phyloP scores from a whole-genome alignment of 2,329 filamentous ascomycete genomes.

The Colletotrichum australisinense region DNA sequence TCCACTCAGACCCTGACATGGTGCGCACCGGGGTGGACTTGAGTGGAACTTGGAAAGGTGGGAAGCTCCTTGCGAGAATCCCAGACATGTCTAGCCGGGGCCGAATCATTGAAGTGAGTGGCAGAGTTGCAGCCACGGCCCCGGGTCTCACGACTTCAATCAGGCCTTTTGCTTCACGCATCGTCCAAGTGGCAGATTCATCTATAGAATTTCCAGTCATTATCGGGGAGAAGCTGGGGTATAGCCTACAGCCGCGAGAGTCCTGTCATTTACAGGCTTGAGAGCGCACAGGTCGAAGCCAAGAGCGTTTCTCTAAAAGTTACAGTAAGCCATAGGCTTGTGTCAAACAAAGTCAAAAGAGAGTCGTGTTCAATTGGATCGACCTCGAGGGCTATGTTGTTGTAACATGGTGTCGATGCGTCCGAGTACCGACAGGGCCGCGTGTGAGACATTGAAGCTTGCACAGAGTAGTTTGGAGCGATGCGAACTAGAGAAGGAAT shows the following conservation, averaged over 20 bases:
- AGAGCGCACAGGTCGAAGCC: not conserved
- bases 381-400: not conserved
- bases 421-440: not conserved
- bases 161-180: not conserved
- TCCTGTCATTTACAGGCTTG: not conserved
- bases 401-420: not conserved
- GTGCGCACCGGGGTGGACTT: not conserved
- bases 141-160: conserved; percentile 1
- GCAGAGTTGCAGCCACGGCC: not conserved
- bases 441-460: not conserved
- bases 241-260: not conserved
- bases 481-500: not conserved
- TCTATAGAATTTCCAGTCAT: not conserved
- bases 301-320: not conserved
- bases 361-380: not conserved
- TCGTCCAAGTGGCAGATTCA: not conserved
- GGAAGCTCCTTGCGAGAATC: conserved; percentile 22
- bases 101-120: not conserved
- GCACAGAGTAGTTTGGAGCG: not conserved
- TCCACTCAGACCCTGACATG: not conserved
- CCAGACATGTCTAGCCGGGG: conserved; percentile 12
- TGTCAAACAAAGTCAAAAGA: conserved; percentile 3
- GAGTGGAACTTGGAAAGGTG: not conserved
- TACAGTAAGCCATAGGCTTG: not conserved
- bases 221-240: not conserved